Conservation (phyloP, 83 land plant genomes). For the Larix sibirica region DNA sequence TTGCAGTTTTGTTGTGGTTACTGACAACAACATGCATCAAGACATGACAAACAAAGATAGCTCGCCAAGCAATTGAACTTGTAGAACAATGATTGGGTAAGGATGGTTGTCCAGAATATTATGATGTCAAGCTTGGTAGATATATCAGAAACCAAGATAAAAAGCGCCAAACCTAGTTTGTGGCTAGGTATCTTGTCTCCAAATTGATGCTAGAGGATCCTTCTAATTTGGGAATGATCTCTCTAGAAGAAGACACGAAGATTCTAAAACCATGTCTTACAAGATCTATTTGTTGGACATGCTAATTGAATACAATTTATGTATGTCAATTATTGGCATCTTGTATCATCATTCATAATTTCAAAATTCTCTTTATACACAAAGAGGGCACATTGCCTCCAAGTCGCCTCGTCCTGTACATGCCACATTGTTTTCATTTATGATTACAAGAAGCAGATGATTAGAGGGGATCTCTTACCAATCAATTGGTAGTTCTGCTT, state of each 20-base stretch:
- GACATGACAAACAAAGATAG: conserved; percentile 25
- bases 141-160: conserved; percentile 30
- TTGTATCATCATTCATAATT: conserved; percentile 11
- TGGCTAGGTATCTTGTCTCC: conserved; percentile 24
- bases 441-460: not conserved
- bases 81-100: conserved; percentile 21
- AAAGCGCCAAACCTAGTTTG: conserved; percentile 28
- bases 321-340: not conserved
- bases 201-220: conserved; percentile 32
- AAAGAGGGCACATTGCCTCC: not conserved
- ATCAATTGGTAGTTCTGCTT: no score
- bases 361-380: conserved; percentile 8
- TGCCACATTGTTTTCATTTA: not conserved
- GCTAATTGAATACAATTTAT: not conserved
- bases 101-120: conserved; percentile 31
- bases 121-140: conserved; percentile 25
- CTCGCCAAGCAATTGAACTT: conserved; percentile 23
- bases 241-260: conserved; percentile 23
- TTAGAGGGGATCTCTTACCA: no score
- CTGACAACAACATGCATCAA: conserved; percentile 31
- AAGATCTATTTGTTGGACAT: conserved; percentile 13
- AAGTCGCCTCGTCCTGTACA: not conserved
- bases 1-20: conserved; percentile 28
- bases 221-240: conserved; percentile 13
- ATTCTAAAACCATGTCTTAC: conserved; percentile 16